Evolutionary conservation across 2,329 filamentous ascomycete genomes (phyloP), one percentile per base, ranked within the genome.

Genomic region (Cytospora piceae): DNA sequence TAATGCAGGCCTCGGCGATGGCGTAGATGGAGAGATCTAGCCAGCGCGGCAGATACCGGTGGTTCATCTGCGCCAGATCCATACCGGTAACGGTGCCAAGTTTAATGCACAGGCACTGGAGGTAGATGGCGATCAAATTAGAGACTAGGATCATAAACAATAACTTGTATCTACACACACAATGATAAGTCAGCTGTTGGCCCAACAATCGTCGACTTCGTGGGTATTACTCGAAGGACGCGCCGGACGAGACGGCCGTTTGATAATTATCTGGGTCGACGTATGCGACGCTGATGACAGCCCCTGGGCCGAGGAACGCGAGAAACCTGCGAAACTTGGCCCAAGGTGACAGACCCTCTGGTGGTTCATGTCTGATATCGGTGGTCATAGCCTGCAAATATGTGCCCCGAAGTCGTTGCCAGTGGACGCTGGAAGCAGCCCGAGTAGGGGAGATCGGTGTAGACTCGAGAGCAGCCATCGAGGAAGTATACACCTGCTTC

Each of bases 61-160:
- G 82, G 70, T 87, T 89, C 31, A 87, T 85, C 68, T 88, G 82
- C 0, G 87, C 86, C 31, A 90, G 78, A 68, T 89, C 87, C 60
- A 89, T 75, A 2, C 87, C 87, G 0, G 86, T 89, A 68, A 90
- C 86, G 22, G 85, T 88, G n/a, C 88, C 87, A 5, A 90, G 80
- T 72, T 89, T 89, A 72, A 89, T 85, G 71, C 85, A 87, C 1
- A 90, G 81, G 8, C 82, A 84, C 63, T 71, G 88, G 24, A 90
- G 79, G 69, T 89, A 84, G 61, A 90, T 89, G 69, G 88, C 88
- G 69, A 90, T 87, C 58, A 90, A 71, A 73, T 90, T 90, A 72
- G 85, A 85, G 71, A 89, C 78, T 5, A 90, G 78, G 60, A 90
- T 82, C 72, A 90, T 80, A 77, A 90, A 90, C 2, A 90, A 81